A percentile compares a stretch with the other conserved stretches of the same genome.
phyloP scores from a whole-genome alignment of 192 early-diverging fungal species.

The Rhizophagus sp. region DNA sequence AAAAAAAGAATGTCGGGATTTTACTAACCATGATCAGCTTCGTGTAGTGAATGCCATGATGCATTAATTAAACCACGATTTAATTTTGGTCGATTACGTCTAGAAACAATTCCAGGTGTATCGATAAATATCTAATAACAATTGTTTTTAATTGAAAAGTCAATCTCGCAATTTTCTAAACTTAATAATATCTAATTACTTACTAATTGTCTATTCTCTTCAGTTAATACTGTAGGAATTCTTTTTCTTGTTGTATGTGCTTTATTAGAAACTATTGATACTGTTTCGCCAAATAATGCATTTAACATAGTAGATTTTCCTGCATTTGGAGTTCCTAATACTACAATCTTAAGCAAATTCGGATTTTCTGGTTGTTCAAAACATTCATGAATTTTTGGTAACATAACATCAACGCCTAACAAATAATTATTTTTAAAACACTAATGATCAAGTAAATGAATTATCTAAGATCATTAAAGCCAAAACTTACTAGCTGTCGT shows the following conservation, averaged over 20 bases:
- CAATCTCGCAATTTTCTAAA: not conserved
- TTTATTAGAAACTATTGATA: slow-evolving; percentile 69
- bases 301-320: slow-evolving; percentile 84
- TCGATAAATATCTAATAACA: slow-evolving; percentile 51
- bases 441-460: not conserved
- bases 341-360: slow-evolving; percentile 57
- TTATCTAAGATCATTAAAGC: not conserved
- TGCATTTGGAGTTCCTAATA: slow-evolving; percentile 72
- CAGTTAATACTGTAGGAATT: slow-evolving; percentile 57
- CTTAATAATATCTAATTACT: not conserved
- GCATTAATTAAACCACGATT: slow-evolving; percentile 55
- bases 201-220: slow-evolving; percentile 64
- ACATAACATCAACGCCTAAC: not conserved
- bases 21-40: slow-evolving; percentile 52
- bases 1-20: not conserved
- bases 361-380: slow-evolving; percentile 60
- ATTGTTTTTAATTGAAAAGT: not conserved
- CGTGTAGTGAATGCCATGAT: slow-evolving; percentile 58
- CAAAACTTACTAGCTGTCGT: not conserved
- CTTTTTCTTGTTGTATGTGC: slow-evolving; percentile 74
- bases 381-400: not conserved
- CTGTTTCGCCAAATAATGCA: slow-evolving; percentile 53
- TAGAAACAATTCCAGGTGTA: slow-evolving; percentile 60
- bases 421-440: not conserved
- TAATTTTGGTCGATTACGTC: slow-evolving; percentile 44